Percentiles rank a stretch among this genome's conserved stretches.
These are phyloP conservation scores for Penicillium dipodomyicola DNA, from an alignment of 495 filamentous ascomycete genomes.

Conservation along the genomic window DNA sequence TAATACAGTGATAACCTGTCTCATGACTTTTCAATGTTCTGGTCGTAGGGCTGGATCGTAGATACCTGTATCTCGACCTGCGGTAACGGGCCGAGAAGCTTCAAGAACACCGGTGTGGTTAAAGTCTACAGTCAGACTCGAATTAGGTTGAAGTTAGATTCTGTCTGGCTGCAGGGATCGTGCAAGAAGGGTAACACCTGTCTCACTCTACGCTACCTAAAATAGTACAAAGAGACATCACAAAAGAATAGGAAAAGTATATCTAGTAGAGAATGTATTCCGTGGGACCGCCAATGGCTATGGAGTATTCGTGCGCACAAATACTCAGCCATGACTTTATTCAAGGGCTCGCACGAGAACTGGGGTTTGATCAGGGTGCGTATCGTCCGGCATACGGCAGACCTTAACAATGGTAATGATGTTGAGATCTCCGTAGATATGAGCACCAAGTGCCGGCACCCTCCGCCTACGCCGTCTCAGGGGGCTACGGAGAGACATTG, in stretches of 20 bases:
- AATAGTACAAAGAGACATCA: background rate
- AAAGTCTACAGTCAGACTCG: background rate
- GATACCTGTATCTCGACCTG: background rate
- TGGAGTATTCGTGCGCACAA: background rate
- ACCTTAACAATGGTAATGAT: background rate
- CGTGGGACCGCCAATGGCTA: background rate
- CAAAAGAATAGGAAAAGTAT: background rate
- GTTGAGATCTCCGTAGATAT: background rate
- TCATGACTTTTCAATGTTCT: background rate
- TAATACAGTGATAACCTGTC: background rate
- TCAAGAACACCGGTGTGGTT: background rate
- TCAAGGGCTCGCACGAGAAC: background rate
- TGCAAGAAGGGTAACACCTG: slow-evolving; percentile 1
- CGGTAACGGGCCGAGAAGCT: background rate
- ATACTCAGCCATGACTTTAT: background rate
- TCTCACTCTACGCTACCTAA: background rate
- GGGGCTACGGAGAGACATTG: too few relatives aligned
- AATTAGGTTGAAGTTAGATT: background rate
- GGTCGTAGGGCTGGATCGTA: background rate
- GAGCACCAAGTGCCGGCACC: too few relatives aligned
- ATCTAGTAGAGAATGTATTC: background rate
- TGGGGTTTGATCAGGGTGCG: background rate
- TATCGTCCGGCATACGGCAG: background rate
- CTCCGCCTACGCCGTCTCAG: too few relatives aligned
- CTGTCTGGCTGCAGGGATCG: background rate